Conservation (phyloP, 2,329 filamentous ascomycete genomes). For the Bipolaris zeicola region DNA sequence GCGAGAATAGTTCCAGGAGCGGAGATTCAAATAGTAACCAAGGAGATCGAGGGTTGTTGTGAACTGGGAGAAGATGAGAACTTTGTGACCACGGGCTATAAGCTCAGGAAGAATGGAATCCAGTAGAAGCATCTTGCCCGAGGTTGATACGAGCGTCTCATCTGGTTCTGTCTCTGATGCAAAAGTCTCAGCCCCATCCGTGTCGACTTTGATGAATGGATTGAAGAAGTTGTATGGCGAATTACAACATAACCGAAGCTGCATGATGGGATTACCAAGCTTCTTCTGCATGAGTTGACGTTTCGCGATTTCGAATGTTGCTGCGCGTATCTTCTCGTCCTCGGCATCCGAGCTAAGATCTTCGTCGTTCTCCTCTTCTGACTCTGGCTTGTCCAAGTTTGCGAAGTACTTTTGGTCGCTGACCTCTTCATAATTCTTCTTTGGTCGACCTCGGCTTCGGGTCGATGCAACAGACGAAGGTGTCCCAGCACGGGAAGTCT, state of each 20-base stretch:
- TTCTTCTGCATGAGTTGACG: conserved; percentile 90
- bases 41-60: conserved; percentile 91
- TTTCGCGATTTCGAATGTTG: conserved; percentile 78
- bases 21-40: conserved; percentile 82
- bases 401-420: conserved; percentile 86
- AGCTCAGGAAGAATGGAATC: conserved; percentile 82
- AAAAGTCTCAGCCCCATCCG: conserved; percentile 53
- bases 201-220: conserved; percentile 67
- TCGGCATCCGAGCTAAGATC: conserved; percentile 54
- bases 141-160: conserved; percentile 81
- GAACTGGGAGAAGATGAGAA: conserved; percentile 96
- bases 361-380: conserved; percentile 47
- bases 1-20: conserved; percentile 80
- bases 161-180: conserved; percentile 64
- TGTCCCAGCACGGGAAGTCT: conserved; percentile 76
- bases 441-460: conserved; percentile 61
- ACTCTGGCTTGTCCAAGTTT: conserved; percentile 67
- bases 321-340: conserved; percentile 68
- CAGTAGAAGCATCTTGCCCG: conserved; percentile 93
- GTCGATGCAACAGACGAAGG: conserved; percentile 62
- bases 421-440: conserved; percentile 68
- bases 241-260: conserved; percentile 90
- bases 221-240: conserved; percentile 97
- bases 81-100: conserved; percentile 78
- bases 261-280: conserved; percentile 89